A percentile compares a stretch with the other conserved stretches of the same genome.
phyloP scores from a whole-genome alignment of 148 eudicot genomes.

The Polygonum maritimum region DNA sequence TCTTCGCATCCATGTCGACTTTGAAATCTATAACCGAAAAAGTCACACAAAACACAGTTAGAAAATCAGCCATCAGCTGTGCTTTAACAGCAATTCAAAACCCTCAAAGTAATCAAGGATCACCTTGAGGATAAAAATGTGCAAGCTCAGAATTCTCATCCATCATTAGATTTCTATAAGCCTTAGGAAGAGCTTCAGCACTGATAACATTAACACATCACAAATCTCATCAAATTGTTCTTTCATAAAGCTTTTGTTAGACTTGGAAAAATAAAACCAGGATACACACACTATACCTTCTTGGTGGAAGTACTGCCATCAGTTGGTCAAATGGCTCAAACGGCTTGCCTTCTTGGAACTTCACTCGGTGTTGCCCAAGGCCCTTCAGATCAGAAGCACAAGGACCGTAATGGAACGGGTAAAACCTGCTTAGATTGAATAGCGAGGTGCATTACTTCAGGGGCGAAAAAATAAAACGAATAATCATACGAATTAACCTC shows the following conservation, averaged over 20 bases:
- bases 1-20: constrained; percentile 49
- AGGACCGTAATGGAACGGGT: constrained; percentile 42
- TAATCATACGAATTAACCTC: not conserved
- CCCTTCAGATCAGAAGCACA: constrained; percentile 68
- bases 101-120: not conserved
- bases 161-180: constrained; percentile 35
- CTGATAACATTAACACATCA: constrained; percentile 18
- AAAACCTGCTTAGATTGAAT: constrained; percentile 32
- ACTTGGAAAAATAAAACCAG: not conserved
- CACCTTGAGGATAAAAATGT: constrained; percentile 48
- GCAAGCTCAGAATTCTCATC: constrained; percentile 26
- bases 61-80: not conserved
- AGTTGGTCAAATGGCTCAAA: constrained; percentile 60
- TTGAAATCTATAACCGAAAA: constrained; percentile 30
- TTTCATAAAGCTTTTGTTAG: not conserved
- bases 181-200: constrained; percentile 45
- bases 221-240: not conserved
- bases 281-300: constrained; percentile 27
- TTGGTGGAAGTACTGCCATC: constrained; percentile 65
- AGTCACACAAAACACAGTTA: not conserved
- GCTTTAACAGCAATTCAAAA: not conserved
- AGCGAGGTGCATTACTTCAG: not conserved
- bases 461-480: not conserved
- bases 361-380: constrained; percentile 21
- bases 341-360: constrained; percentile 40